A percentile compares a stretch with the other conserved stretches of the same genome.
These are phyloP conservation scores for Phlebiopsis flavidoalba DNA, from an alignment of 768 basidiomycete species.

Conservation along the genomic window DNA sequence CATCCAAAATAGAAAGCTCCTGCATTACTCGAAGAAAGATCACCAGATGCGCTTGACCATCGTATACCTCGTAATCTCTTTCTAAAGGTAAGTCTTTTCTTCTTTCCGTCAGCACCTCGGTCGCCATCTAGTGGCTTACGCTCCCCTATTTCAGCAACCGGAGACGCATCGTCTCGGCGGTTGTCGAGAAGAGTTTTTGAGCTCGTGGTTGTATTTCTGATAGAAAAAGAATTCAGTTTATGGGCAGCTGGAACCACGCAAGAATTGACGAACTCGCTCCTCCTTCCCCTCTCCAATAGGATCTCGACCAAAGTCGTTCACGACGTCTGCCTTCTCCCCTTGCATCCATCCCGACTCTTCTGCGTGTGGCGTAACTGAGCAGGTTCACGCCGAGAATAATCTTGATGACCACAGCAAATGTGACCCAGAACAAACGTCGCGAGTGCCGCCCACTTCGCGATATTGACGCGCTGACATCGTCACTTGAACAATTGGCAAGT, in stretches of 20 bases:
- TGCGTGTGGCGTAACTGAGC: constrained; percentile 73
- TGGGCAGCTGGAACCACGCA: not conserved
- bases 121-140: constrained; percentile 15
- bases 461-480: constrained; percentile 44
- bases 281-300: constrained; percentile 89
- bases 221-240: not conserved
- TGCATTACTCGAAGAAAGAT: not conserved
- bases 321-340: constrained; percentile 65
- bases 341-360: constrained; percentile 73
- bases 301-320: constrained; percentile 88
- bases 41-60: constrained; percentile 93
- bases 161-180: constrained; percentile 60
- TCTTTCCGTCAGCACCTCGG: constrained; percentile 22
- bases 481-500: constrained; percentile 25
- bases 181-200: constrained; percentile 70
- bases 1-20: not conserved
- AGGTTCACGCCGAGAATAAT: constrained; percentile 89
- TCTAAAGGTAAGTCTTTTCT: constrained; percentile 66
- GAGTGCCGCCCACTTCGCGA: constrained; percentile 63
- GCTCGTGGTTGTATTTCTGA: constrained; percentile 78
- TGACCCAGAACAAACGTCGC: constrained; percentile 76
- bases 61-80: constrained; percentile 89
- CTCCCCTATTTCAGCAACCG: constrained; percentile 72
- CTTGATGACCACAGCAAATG: constrained; percentile 88
- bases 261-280: constrained; percentile 55